Evolutionary conservation across 2,329 filamentous ascomycete species (phyloP).

Genomic region (Aureobasidium mangrovei): DNA sequence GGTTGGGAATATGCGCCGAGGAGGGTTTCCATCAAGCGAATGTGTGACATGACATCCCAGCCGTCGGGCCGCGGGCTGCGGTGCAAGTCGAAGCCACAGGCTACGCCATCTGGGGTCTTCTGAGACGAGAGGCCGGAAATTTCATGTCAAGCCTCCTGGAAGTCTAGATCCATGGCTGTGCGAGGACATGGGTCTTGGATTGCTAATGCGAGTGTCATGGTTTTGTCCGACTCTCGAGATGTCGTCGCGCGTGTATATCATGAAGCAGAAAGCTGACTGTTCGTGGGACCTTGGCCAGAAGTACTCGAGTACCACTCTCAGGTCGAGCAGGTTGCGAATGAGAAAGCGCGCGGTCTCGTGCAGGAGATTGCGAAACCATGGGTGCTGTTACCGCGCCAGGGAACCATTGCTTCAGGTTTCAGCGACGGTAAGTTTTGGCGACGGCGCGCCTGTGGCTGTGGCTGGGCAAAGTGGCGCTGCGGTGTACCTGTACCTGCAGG

Average conservation of each 20-base stretch:
- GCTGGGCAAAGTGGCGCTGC: conserved; percentile 5
- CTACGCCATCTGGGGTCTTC: neutral
- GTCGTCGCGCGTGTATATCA: neutral
- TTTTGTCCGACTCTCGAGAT: neutral
- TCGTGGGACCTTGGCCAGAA: no score
- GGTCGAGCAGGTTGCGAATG: no score
- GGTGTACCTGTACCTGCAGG: conserved; percentile 7
- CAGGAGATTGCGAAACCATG: no score
- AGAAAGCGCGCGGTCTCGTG: no score
- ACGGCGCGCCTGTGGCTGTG: neutral
- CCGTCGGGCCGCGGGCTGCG: neutral
- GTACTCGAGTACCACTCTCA: no score
- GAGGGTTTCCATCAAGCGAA: neutral
- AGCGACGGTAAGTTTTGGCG: neutral
- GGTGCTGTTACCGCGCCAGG: no score
- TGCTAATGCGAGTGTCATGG: neutral
- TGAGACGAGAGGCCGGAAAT: neutral
- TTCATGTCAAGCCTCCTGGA: neutral
- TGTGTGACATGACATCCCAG: neutral
- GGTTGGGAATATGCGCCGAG: neutral
- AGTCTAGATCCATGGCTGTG: conserved; percentile 1
- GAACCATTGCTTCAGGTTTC: no score
- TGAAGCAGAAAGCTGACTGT: no score
- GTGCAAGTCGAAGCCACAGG: neutral
- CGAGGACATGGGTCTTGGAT: neutral